These are phyloP conservation scores for Rhododendron kiyosumense DNA, from an alignment of 148 eudicot species.

Conservation along the genomic window DNA sequence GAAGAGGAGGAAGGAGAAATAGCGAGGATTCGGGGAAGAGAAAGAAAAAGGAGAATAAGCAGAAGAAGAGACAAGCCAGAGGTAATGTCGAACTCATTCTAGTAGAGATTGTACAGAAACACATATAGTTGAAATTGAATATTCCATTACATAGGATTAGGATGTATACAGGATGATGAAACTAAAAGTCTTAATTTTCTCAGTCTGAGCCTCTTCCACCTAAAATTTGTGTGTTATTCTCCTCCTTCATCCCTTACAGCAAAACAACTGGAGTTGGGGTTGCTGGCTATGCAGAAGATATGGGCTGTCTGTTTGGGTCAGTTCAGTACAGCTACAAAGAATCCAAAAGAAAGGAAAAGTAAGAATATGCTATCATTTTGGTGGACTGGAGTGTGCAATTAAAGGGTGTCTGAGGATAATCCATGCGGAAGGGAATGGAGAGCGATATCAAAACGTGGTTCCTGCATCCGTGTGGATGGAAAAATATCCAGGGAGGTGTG, in stretches of 20 bases:
- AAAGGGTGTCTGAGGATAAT: conserved; percentile 30
- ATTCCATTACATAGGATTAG: not conserved
- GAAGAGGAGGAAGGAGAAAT: not conserved
- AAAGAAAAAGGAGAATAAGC: not conserved
- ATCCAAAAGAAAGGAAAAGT: conserved; percentile 1
- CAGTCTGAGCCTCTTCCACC: not conserved
- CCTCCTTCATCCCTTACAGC: not conserved
- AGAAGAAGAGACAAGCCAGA: not conserved
- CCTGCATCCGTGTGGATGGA: conserved; percentile 23
- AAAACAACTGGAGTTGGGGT: not conserved
- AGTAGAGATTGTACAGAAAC: not conserved
- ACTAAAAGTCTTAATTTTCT: not conserved
- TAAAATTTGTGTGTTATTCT: not conserved
- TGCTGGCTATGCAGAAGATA: conserved; percentile 21
- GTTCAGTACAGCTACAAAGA: not conserved
- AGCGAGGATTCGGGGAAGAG: not conserved
- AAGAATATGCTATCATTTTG: conserved; percentile 10
- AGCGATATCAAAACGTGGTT: conserved; percentile 22
- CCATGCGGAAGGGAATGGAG: conserved; percentile 42
- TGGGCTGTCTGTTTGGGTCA: conserved; percentile 12
- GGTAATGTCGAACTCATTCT: not conserved
- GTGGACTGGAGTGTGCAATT: conserved; percentile 13
- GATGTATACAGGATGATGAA: not conserved
- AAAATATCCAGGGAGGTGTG: conserved; percentile 39
- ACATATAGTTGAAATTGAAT: not conserved